A percentile compares a stretch with the other conserved stretches of the same genome.
Evolutionary conservation across 192 early-diverging fungal species (phyloP).

Genomic region (Backusella liffmaniae): DNA sequence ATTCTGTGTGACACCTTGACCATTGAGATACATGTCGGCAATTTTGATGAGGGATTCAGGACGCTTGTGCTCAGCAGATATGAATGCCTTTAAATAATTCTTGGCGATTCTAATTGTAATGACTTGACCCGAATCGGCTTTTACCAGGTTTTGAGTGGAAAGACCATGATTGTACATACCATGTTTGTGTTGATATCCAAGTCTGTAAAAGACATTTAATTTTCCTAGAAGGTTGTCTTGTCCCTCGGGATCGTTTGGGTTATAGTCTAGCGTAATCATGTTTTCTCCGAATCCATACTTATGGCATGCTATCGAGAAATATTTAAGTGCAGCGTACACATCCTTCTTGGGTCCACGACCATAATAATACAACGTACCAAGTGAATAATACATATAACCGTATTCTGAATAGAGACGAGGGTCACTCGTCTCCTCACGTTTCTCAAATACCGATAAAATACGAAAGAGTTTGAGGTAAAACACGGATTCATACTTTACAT

Average conservation of each 20-base stretch:
- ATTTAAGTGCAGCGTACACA: background rate
- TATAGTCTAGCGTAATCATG: background rate
- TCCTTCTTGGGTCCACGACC: background rate
- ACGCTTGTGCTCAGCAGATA: background rate
- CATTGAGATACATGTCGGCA: background rate
- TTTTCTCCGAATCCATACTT: background rate
- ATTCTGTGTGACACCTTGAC: background rate
- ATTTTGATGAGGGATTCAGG: background rate
- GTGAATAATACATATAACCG: background rate
- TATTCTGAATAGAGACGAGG: background rate
- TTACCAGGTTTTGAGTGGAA: background rate
- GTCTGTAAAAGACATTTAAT: background rate
- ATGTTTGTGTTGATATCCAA: background rate
- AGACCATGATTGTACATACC: background rate
- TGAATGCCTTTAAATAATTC: conserved; percentile 18
- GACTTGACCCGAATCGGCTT: too few relatives aligned
- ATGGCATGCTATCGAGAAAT: background rate
- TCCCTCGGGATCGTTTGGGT: background rate
- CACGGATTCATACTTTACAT: background rate
- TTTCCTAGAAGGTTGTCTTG: background rate
- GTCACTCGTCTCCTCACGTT: background rate
- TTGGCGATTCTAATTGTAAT: background rate
- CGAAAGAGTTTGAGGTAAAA: background rate
- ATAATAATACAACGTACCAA: background rate
- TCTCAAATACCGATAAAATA: background rate